phyloP scores from a whole-genome alignment of 331 rosid species.

The Dryas integrifolia region DNA sequence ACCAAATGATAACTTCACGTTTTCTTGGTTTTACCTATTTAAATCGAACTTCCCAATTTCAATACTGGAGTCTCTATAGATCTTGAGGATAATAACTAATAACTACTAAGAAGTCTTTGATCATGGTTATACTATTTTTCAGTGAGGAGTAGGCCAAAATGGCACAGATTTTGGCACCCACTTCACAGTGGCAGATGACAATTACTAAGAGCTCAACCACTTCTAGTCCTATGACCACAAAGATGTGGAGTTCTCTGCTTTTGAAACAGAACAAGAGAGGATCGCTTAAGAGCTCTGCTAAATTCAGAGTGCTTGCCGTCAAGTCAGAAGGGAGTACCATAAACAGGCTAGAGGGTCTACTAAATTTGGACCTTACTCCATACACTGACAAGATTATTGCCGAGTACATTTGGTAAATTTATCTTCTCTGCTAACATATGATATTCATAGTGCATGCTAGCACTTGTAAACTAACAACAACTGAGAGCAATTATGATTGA shows the following conservation, averaged over 20 bases:
- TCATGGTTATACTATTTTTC: constrained; percentile 22
- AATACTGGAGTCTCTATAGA: not conserved
- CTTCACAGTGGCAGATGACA: constrained; percentile 78
- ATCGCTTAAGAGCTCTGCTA: constrained; percentile 43
- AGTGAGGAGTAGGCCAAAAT: constrained; percentile 50
- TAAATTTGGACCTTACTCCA: constrained; percentile 78
- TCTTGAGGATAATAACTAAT: not conserved
- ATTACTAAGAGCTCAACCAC: constrained; percentile 43
- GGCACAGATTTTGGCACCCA: constrained; percentile 98
- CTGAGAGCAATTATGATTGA: not conserved
- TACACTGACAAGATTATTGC: constrained; percentile 86
- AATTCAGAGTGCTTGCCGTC: constrained; percentile 55
- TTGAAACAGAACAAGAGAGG: constrained; percentile 68
- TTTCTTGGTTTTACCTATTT: not conserved
- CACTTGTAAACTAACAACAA: not conserved
- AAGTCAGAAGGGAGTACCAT: constrained; percentile 59
- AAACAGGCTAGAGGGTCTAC: constrained; percentile 73
- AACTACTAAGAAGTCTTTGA: constrained; percentile 6
- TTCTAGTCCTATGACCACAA: constrained; percentile 56
- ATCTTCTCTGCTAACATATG: constrained; percentile 14
- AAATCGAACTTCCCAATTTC: not conserved
- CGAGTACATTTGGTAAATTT: constrained; percentile 79
- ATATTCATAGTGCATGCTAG: constrained; percentile 5
- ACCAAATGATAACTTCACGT: not conserved
- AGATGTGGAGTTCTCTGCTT: constrained; percentile 72